phyloP scores from a whole-genome alignment of 2,329 filamentous ascomycete species.

The Colletotrichum spaethianum region DNA sequence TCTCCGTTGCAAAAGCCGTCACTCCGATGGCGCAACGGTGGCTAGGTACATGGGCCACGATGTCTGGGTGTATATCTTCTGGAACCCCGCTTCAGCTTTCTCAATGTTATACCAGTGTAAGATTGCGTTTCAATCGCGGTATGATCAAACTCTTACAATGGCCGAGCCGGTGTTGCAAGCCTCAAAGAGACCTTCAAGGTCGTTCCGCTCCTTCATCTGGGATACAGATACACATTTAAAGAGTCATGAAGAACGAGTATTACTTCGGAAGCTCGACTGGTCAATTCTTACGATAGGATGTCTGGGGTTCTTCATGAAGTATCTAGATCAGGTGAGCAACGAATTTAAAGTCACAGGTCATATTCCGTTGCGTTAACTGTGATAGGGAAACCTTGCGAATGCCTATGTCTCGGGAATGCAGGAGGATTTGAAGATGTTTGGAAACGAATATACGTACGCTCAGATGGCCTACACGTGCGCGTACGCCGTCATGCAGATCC shows the following conservation, averaged over 20 bases:
- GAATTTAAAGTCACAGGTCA: background rate
- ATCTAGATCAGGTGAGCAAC: conserved; percentile 45
- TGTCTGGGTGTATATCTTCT: background rate
- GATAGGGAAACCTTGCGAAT: conserved; percentile 44
- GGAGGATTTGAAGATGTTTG: conserved; percentile 45
- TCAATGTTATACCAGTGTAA: background rate
- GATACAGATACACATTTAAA: conserved; percentile 48
- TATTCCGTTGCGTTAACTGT: background rate
- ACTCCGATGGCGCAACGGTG: conserved; percentile 10
- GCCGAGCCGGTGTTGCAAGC: background rate
- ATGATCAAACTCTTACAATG: background rate
- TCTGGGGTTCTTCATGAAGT: conserved; percentile 43
- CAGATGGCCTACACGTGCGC: conserved; percentile 44
- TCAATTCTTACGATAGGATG: conserved; percentile 41
- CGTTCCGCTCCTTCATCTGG: conserved; percentile 49
- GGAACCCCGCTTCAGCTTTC: background rate
- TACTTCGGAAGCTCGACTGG: conserved; percentile 47
- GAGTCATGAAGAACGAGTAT: conserved; percentile 43
- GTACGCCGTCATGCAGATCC: conserved; percentile 47
- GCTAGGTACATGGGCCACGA: background rate
- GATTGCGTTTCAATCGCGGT: background rate
- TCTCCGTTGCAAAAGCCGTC: background rate
- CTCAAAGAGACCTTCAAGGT: conserved; percentile 25
- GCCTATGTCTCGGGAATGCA: conserved; percentile 48
- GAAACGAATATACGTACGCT: conserved; percentile 47